Conservation (phyloP, 2,329 filamentous ascomycete species). For the Cladosporium phlei region DNA sequence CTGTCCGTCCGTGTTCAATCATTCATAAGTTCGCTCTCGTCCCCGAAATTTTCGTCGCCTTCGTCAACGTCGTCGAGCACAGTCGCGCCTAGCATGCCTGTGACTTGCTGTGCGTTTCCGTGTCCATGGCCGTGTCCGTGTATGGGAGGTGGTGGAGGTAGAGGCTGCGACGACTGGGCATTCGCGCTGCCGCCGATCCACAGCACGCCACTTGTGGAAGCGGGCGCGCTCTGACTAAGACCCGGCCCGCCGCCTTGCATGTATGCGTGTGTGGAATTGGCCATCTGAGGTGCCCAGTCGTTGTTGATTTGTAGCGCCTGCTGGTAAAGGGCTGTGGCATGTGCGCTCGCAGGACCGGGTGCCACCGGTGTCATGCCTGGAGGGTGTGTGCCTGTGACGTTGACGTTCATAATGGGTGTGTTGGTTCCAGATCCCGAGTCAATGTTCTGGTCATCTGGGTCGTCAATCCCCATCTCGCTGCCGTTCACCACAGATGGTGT, state of each 20-base stretch:
- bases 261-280: slow-evolving; percentile 1
- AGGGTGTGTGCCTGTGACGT: slow-evolving; percentile 23
- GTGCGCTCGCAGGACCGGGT: slow-evolving; percentile 15
- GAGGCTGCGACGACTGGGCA: background rate
- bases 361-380: slow-evolving; percentile 26
- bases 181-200: slow-evolving; percentile 18
- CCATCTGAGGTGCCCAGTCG: slow-evolving; percentile 7
- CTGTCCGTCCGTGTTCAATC: slow-evolving; percentile 1
- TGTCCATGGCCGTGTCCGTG: slow-evolving; percentile 9
- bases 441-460: slow-evolving; percentile 25
- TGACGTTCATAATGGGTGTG: slow-evolving; percentile 27
- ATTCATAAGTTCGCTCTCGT: slow-evolving; percentile 43
- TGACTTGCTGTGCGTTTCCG: slow-evolving; percentile 30
- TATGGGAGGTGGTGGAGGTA: slow-evolving; percentile 1
- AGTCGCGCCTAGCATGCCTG: slow-evolving; percentile 34
- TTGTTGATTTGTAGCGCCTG: slow-evolving; percentile 9
- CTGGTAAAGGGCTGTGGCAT: slow-evolving; percentile 16
- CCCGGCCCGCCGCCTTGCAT: slow-evolving; percentile 6
- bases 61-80: slow-evolving; percentile 38
- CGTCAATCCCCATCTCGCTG: slow-evolving; percentile 21
- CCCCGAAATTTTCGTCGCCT: slow-evolving; percentile 40
- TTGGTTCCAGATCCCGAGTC: slow-evolving; percentile 26
- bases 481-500: slow-evolving; percentile 16
- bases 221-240: slow-evolving; percentile 29
- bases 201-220: slow-evolving; percentile 22